Conservation (phyloP, 805 yeast genomes). For the Lipomyces yamadae region DNA sequence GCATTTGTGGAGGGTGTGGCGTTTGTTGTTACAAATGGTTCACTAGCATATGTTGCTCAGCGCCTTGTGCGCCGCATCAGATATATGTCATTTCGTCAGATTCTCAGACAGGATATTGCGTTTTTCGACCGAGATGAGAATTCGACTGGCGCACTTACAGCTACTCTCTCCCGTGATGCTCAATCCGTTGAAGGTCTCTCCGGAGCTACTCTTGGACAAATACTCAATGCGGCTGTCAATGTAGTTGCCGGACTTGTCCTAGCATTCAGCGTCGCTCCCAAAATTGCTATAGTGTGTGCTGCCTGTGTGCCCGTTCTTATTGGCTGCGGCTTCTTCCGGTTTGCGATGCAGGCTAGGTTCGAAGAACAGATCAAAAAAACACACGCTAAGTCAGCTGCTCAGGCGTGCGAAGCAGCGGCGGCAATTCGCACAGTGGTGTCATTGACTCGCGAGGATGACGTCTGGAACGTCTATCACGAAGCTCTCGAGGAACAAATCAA, state of each 20-base stretch:
- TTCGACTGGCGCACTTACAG: slow-evolving; percentile 41
- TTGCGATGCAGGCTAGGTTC: slow-evolving; percentile 44
- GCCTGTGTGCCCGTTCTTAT: slow-evolving; percentile 47
- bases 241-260: slow-evolving; percentile 49
- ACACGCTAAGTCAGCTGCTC: slow-evolving; percentile 49
- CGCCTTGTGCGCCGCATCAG: slow-evolving; percentile 40
- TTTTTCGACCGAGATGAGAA: slow-evolving; percentile 42
- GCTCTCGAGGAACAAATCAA: slow-evolving; percentile 29
- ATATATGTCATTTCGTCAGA: slow-evolving; percentile 36
- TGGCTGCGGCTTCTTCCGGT: slow-evolving; percentile 49
- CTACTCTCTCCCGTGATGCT: slow-evolving; percentile 42
- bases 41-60: slow-evolving; percentile 32
- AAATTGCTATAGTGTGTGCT: slow-evolving; percentile 51
- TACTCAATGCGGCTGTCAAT: slow-evolving; percentile 44
- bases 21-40: slow-evolving; percentile 24
- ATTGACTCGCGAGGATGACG: slow-evolving; percentile 50
- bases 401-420: slow-evolving; percentile 50
- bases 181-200: slow-evolving; percentile 41
- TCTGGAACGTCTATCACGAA: slow-evolving; percentile 42
- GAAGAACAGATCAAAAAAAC: slow-evolving; percentile 48
- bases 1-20: slow-evolving; percentile 32
- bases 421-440: slow-evolving; percentile 52
- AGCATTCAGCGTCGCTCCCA: slow-evolving; percentile 49
- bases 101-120: slow-evolving; percentile 42
- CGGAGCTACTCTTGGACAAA: slow-evolving; percentile 43